Conservation (phyloP, 768 basidiomycete species). For the Russula sp. region DNA sequence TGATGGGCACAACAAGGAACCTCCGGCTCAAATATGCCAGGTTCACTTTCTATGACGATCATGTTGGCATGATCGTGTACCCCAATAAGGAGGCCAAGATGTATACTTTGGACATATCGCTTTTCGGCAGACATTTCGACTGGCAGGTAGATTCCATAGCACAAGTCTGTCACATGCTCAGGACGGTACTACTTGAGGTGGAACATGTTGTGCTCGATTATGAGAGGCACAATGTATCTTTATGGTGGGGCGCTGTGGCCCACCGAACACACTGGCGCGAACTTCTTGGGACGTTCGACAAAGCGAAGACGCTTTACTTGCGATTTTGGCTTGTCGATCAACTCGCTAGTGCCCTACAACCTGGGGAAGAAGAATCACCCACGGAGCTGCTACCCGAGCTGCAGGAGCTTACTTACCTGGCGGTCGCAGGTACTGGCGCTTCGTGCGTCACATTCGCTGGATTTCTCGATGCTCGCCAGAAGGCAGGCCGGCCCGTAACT, state of each 20-base stretch:
- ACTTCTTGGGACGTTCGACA: not conserved
- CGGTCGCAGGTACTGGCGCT: not conserved
- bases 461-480: not conserved
- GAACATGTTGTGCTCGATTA: not conserved
- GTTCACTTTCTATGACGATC: not conserved
- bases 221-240: too few relatives aligned
- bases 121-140: not conserved
- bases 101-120: not conserved
- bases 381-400: not conserved
- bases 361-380: not conserved
- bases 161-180: not conserved
- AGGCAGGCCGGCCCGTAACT: not conserved
- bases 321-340: not conserved
- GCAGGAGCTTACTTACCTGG: not conserved
- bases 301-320: not conserved
- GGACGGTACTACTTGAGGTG: not conserved
- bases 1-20: not conserved
- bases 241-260: not conserved
- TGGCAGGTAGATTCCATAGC: not conserved
- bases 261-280: not conserved
- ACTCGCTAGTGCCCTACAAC: not conserved
- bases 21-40: not conserved
- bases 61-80: not conserved
- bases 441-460: not conserved
- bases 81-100: not conserved